Base-by-base conservation (phyloP, 164 flowering plant genomes). In the Stephania cephalantha region DNA sequence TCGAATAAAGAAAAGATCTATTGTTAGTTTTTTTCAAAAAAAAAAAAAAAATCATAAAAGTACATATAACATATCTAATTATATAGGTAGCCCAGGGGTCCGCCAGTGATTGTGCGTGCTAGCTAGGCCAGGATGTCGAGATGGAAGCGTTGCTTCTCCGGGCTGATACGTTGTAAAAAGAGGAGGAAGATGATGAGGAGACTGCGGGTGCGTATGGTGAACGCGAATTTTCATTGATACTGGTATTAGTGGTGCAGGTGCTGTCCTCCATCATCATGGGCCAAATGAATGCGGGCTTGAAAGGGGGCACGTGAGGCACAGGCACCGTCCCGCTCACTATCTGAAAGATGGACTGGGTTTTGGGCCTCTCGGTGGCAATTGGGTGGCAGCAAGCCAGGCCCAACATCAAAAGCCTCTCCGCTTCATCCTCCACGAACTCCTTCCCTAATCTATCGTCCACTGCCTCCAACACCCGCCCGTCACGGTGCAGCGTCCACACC, bases 321-420 rank as follows among this genome's bases (percentile, higher is more conserved):
- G 84, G 77, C 61, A 78, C 71, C 4, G 84, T 68, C 58, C 88
- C 86, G 0, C 86, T 69, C 3, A 88, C 71, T 10, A 92, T 86
- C 81, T 88, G 97, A 15, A 84, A 46, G 3, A 92, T 84, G 2
- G 64, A 73, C 71, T 82, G 82, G 1, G 89, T 83, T 42, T 79
- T 78, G 4, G 97, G 97, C 76, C 92, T 80, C 69, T 92, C 86
- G 29, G 71, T 35, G 0, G 89, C 88, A 0, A 75, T 80, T 1
- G 97, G 92, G 77, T 90, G 93, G 1, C 86, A 89, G 74, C 95
- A 92, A 0, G 94, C 94, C 64, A 90, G 75, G 25, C 91, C 97
- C 22, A 92, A 80, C 42, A 83, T 81, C 52, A 91, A 75, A 8
- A 91, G 80, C 74, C 85, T 66, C 63, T 77, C 75, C 0, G 91